Conservation (phyloP, 2,329 filamentous ascomycete genomes). For the Raffaelea albimanens region DNA sequence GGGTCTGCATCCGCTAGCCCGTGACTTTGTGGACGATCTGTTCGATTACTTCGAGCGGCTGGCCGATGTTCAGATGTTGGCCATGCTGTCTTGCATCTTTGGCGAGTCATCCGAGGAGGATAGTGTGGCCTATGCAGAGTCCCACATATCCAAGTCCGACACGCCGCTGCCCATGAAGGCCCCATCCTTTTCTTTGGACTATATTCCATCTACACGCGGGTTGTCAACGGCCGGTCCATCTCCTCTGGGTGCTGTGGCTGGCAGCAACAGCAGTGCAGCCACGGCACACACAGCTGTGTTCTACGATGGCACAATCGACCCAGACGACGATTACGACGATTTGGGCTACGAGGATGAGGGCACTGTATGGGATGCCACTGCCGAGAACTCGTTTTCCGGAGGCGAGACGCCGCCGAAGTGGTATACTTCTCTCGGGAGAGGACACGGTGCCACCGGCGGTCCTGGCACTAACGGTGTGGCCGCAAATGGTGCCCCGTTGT, state of each 20-base stretch:
- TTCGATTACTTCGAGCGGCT: conserved; percentile 54
- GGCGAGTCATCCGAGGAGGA: conserved; percentile 53
- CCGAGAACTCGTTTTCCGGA: conserved; percentile 46
- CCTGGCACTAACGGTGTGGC: neutral
- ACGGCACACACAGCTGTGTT: conserved; percentile 6
- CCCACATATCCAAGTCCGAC: conserved; percentile 46
- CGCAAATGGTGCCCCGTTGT: conserved; percentile 35
- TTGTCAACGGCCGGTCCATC: neutral
- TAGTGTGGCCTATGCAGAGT: conserved; percentile 47
- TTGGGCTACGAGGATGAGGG: conserved; percentile 32
- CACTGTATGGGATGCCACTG: neutral
- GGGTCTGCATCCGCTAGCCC: conserved; percentile 56
- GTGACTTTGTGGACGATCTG: conserved; percentile 50
- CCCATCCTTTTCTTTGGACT: conserved; percentile 56
- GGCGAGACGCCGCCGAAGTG: conserved; percentile 52
- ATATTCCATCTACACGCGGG: conserved; percentile 43
- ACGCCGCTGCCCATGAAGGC: conserved; percentile 57
- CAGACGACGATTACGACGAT: conserved; percentile 32
- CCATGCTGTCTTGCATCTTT: conserved; percentile 63
- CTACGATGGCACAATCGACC: conserved; percentile 11
- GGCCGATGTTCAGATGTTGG: conserved; percentile 60
- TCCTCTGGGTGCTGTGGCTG: conserved; percentile 11
- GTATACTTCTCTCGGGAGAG: conserved; percentile 28
- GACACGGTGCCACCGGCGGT: conserved; percentile 17
- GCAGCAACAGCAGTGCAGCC: conserved; percentile 6